Evolutionary conservation across 768 basidiomycete species (phyloP), one percentile per base, ranked within the genome.

Genomic region (Baorangia bicolor): DNA sequence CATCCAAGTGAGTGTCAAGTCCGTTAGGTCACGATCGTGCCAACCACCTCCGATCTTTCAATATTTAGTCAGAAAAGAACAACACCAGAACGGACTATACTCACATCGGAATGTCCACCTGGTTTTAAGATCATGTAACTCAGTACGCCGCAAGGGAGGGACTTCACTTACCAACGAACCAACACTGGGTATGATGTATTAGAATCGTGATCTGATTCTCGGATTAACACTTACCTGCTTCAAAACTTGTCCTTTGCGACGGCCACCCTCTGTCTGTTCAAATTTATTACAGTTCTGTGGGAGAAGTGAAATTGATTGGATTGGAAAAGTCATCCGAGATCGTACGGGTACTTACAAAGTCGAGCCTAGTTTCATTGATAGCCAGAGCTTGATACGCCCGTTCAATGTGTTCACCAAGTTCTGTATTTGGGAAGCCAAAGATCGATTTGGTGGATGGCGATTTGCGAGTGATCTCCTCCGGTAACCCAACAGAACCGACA

Each of bases 401-500:
- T 58, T 86, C 77, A 25, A 90, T 71, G 65, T 90, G 88, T 27
- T 78, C 74, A 33, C 87, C 88, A 12, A 90, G 73, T 18, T 71
- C 56, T 12, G 72, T 75, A 62, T 88, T 84, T 12, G 77, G 78
- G 64, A 90, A 88, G 21, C 88, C 88, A 60, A 87, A 89, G 4
- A 88, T 70, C 5, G 75, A 77, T 50, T 71, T 75, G 14, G 77
- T 67, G 52, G 76, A 78, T 16, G 76, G 69, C 12, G 77, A 76
- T 18, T 73, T 69, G 41, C 76, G 69, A 3, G 77, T 77, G 16
- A 90, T 63, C 61, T 88, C 87, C 62, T 84, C 84, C 1, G 88
- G 88, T 16, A 90, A 69, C 11, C 87, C 87, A 28, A 88, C 67
- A 12, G 87, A 79, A 14, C 87, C 87, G n/a, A 90, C 88, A 6